These are phyloP conservation scores for Daldinia eschscholtzii DNA, from an alignment of 2,329 filamentous ascomycete genomes.

Conservation along the genomic window DNA sequence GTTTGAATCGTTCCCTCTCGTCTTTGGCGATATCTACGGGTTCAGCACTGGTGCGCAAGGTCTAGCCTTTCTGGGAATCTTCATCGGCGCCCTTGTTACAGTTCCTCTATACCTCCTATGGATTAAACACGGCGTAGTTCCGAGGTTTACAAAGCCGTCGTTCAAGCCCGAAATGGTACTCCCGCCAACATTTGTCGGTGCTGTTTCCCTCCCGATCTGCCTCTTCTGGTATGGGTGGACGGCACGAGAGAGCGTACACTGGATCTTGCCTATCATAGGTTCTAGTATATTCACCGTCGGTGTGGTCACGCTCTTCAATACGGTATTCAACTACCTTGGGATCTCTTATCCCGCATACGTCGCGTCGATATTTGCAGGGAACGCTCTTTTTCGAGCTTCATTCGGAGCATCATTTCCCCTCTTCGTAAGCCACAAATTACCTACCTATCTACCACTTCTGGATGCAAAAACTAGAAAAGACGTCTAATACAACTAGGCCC, in stretches of 20 bases:
- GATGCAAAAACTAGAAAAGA: too few relatives aligned
- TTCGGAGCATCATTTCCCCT: constrained; percentile 47
- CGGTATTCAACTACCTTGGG: constrained; percentile 46
- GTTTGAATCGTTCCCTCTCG: constrained; percentile 68
- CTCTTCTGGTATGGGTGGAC: constrained; percentile 72
- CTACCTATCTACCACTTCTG: too few relatives aligned
- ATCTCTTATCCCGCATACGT: constrained; percentile 44
- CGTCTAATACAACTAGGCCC: not conserved
- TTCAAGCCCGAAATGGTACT: constrained; percentile 75
- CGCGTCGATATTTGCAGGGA: constrained; percentile 47
- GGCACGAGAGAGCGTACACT: constrained; percentile 65
- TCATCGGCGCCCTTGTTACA: constrained; percentile 62
- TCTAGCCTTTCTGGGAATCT: constrained; percentile 63
- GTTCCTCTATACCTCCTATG: constrained; percentile 48
- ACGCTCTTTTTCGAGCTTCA: constrained; percentile 40
- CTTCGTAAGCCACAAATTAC: constrained; percentile 37
- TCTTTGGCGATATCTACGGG: constrained; percentile 63
- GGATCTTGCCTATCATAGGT: constrained; percentile 66
- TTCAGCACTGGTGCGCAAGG: constrained; percentile 63
- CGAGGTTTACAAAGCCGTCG: constrained; percentile 71
- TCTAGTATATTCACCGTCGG: constrained; percentile 59
- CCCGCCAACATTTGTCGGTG: constrained; percentile 69
- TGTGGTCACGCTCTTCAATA: constrained; percentile 47
- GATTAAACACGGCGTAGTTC: constrained; percentile 72
- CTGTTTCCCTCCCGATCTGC: constrained; percentile 66